Evolutionary conservation across 495 filamentous ascomycete species (phyloP), one percentile per base, ranked within the genome.

Genomic region (Trichoderma erinaceum): DNA sequence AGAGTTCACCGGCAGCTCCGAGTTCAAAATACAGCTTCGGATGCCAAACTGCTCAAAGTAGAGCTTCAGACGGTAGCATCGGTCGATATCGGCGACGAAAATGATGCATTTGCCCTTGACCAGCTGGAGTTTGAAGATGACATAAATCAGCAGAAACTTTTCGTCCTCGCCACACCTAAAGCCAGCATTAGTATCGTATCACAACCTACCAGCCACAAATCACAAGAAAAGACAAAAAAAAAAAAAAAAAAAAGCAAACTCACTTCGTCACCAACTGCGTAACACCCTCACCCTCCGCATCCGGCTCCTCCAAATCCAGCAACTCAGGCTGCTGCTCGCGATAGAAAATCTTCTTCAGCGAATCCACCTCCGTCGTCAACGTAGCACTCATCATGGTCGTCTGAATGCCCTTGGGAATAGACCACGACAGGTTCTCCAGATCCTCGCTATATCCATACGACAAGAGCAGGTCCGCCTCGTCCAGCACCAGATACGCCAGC

Each of bases 11-110:
- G 95, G 95, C 21, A 99, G 79, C 74, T 99, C 93, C 6, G 92
- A 95, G 76, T 99, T 99, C 43, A 99, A 81, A 15, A 99, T 89
- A 77, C 94, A 97, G 75, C 89, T 92, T 76, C 90, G 90, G 74
- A 97, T 92, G 29, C 92, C 92, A 71, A 99, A 98, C 73, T 98
- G 96, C 76, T 98, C 96, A 16, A 99, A 85, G 75, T 95, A 98
- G 12, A 99, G 84, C 79, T 97, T 98, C 41, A 98, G 80, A 38
- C 96, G 86, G 78, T 99, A 99, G 71, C 90, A 93, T 67, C 95
- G 85, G 75, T 98, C 96, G 66, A 97, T 88, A 70, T 98, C 94
- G 32, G 85, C 89, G 2, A 98, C 96, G 72, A 98, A 99, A 66
- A 98, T 88, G 69, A 99, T 90, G 66, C 88, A 89, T 76, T 97